phyloP scores from a whole-genome alignment of 352 stramenopile genomes.

The Phytophthora capsici region DNA sequence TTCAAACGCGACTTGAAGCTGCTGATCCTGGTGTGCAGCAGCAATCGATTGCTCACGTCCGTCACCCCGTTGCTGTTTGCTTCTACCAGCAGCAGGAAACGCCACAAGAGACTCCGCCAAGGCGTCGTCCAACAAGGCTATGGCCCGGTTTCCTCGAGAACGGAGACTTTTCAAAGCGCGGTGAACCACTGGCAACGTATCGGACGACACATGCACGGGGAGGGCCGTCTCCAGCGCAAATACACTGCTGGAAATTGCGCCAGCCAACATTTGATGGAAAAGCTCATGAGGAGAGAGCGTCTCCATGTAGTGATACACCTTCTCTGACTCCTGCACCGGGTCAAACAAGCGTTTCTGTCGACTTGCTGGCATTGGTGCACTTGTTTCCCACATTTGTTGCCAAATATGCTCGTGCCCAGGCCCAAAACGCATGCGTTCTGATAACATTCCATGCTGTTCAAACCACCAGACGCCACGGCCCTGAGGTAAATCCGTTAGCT shows the following conservation, averaged over 20 bases:
- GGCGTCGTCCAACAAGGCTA: constrained; percentile 68
- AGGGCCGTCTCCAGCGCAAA: constrained; percentile 60
- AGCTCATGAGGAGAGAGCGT: constrained; percentile 79
- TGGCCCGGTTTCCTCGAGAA: constrained; percentile 49
- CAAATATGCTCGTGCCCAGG: constrained; percentile 56
- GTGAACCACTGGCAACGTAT: constrained; percentile 45
- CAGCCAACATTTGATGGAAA: constrained; percentile 82
- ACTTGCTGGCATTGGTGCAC: constrained; percentile 48
- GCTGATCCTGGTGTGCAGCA: constrained; percentile 40
- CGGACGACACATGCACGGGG: constrained; percentile 34
- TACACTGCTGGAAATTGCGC: constrained; percentile 62
- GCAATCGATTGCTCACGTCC: constrained; percentile 46
- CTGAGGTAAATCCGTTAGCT: constrained; percentile 33
- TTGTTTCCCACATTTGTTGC: constrained; percentile 80
- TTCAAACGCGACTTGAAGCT: constrained; percentile 80
- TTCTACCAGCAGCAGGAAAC: constrained; percentile 43
- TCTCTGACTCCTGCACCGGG: constrained; percentile 76
- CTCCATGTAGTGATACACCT: constrained; percentile 85
- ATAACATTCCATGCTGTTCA: constrained; percentile 70
- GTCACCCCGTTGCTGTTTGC: constrained; percentile 15
- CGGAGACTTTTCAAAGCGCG: constrained; percentile 44
- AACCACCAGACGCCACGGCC: constrained; percentile 72
- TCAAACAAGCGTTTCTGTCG: constrained; percentile 82
- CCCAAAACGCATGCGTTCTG: constrained; percentile 70
- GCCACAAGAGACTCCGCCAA: constrained; percentile 69